Conservation (phyloP, 2,329 filamentous ascomycete species). For the Colletotrichum falcatum region DNA sequence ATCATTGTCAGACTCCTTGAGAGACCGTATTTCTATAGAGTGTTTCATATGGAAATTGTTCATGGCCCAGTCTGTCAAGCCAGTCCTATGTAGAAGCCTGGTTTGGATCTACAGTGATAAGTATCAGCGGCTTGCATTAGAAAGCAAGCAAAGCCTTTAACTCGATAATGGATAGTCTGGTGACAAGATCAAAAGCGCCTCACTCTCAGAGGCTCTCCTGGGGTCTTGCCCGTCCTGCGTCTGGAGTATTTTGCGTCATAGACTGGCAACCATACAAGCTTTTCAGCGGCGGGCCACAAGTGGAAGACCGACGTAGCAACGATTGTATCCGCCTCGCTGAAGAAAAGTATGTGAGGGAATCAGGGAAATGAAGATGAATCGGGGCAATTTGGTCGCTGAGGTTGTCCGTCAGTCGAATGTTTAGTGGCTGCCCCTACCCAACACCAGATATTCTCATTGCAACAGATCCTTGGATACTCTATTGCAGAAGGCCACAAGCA, state of each 20-base stretch:
- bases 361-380: background rate
- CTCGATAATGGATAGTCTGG: background rate
- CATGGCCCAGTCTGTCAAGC: background rate
- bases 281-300: background rate
- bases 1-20: background rate
- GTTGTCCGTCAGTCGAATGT: background rate
- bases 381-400: background rate
- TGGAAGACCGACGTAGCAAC: background rate
- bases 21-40: background rate
- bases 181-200: background rate
- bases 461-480: no score
- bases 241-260: background rate
- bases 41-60: background rate
- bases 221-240: background rate
- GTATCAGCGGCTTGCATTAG: background rate
- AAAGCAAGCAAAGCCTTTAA: background rate
- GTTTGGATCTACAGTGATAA: background rate
- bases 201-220: background rate
- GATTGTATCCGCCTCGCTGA: background rate
- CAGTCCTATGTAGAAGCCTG: background rate
- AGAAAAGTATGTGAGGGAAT: background rate
- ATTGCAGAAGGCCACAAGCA: background rate
- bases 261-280: background rate
- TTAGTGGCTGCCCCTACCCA: background rate
- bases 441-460: background rate